Base-by-base conservation (phyloP, 306 rosid species). In the cucumber (Cucumis sativus) region DNA sequence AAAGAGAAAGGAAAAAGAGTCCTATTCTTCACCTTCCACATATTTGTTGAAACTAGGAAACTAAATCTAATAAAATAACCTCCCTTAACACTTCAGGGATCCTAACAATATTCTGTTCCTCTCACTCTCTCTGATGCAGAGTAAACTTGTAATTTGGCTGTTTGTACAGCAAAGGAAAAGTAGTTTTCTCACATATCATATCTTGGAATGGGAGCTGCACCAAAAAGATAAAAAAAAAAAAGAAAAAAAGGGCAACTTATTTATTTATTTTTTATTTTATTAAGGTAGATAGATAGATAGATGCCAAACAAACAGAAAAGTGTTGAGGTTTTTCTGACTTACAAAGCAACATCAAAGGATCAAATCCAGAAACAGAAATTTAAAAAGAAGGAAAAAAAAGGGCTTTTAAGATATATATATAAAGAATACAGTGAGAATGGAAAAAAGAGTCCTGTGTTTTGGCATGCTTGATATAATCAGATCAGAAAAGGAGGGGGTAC, bases 261-360 rank as follows among this genome's bases (percentile, higher is more conserved):
- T 66, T 67, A 28, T 28, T 28, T 28, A 28, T 28, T 28, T 28
- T 28, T 28, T 3, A 1, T 28, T 28, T 3, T 28, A 2, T 28
- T 33, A 33, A 33, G 37, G 37, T 33, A 33, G 37, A 33, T 33
- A 33, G 35, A 33, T 33, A 60, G 14, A 0, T 39, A 37, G 74
- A 40, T 67, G 74, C 54, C 54, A 67, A 67, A 67, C 74, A 67
- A n/a, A 67, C 54, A 67, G 55, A 68, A 68, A 68, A 68, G 74
- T 68, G 37, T 43, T 68, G n/a, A 41, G 10, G 6, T 49, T 66
- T 61, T 61, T 67, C 55, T 67, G 74, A 67, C 74, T 45, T 41
- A 41, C 55, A 67, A 67, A 67, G 18, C 33, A 41, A 41, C 30
- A 67, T 67, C 72, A 65, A 39, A 37, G 51, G 23, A 39, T 66